These are phyloP conservation scores for Lanmaoa pseudosensibilis DNA, from an alignment of 768 basidiomycete genomes.

Conservation along the genomic window DNA sequence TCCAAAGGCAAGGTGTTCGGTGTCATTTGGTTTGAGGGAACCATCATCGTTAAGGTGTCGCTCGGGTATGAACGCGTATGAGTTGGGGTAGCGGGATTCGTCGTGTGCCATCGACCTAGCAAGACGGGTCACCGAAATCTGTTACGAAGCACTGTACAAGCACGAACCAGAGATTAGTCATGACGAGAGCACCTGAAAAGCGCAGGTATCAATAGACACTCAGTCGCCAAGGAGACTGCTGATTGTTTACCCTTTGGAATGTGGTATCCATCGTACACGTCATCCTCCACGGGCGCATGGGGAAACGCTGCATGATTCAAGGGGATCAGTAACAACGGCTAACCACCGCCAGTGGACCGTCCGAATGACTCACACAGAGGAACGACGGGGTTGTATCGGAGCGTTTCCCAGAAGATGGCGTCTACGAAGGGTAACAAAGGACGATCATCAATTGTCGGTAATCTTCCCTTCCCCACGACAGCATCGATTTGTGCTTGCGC, in stretches of 20 bases:
- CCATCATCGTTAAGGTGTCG: no score
- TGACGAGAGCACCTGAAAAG: constrained; percentile 6
- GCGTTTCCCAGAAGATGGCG: constrained; percentile 8
- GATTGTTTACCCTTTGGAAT: constrained; percentile 42
- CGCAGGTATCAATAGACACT: background rate
- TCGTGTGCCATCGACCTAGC: no score
- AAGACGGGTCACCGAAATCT: no score
- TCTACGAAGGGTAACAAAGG: constrained; percentile 7
- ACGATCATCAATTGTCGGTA: constrained; percentile 11
- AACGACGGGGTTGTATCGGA: background rate
- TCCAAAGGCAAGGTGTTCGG: no score
- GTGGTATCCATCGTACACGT: constrained; percentile 43
- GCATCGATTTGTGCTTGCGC: constrained; percentile 11
- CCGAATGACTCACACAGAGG: constrained; percentile 4
- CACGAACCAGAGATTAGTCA: constrained; percentile 10
- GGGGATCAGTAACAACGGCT: background rate
- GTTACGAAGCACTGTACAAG: fast-evolving
- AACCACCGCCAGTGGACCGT: no score
- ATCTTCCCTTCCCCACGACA: constrained; percentile 1
- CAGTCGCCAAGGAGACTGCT: no score
- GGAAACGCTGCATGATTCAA: constrained; percentile 17
- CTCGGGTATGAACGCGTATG: no score
- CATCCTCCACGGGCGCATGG: no score
- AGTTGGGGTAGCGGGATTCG: no score
- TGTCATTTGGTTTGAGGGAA: no score